These are phyloP conservation scores for Brassica rapa DNA, from an alignment of 345 rosid genomes.

Conservation along the genomic window DNA sequence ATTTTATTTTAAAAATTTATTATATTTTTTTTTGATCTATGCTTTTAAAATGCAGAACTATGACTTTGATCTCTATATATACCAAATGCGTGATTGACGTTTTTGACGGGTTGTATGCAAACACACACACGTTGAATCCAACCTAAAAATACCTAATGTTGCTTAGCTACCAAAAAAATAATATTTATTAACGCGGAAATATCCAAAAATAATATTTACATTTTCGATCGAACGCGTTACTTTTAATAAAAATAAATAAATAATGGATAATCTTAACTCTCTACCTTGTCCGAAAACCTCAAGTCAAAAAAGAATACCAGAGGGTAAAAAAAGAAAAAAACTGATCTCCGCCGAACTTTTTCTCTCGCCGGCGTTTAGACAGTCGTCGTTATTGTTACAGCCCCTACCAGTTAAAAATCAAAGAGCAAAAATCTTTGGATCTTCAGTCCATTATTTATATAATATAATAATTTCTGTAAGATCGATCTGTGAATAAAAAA, in stretches of 20 bases:
- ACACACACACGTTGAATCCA: too few relatives aligned
- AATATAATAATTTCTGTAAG: conserved; percentile 6
- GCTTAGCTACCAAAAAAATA: too few relatives aligned
- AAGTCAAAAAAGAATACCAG: conserved; percentile 1
- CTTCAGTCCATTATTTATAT: background rate
- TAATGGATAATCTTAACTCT: background rate
- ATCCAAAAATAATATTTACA: background rate
- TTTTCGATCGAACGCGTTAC: background rate
- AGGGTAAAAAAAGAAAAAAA: background rate
- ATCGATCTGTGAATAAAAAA: conserved; percentile 33
- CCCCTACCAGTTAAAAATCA: conserved; percentile 4
- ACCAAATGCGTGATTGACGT: background rate
- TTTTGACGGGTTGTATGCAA: too few relatives aligned
- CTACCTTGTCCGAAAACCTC: conserved; percentile 36
- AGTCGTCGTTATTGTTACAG: conserved; percentile 27
- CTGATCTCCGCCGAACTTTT: conserved; percentile 12
- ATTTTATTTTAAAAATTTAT: too few relatives aligned
- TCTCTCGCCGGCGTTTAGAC: conserved; percentile 37
- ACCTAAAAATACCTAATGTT: too few relatives aligned
- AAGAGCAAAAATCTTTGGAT: conserved; percentile 14
- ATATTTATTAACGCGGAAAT: too few relatives aligned
- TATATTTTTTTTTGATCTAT: too few relatives aligned
- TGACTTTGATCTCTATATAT: background rate
- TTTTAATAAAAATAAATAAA: background rate
- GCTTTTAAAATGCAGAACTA: too few relatives aligned